Evolutionary conservation across 2,329 filamentous ascomycete species (phyloP), one percentile per base, ranked within the genome.

Genomic region (Colletotrichum sp.): DNA sequence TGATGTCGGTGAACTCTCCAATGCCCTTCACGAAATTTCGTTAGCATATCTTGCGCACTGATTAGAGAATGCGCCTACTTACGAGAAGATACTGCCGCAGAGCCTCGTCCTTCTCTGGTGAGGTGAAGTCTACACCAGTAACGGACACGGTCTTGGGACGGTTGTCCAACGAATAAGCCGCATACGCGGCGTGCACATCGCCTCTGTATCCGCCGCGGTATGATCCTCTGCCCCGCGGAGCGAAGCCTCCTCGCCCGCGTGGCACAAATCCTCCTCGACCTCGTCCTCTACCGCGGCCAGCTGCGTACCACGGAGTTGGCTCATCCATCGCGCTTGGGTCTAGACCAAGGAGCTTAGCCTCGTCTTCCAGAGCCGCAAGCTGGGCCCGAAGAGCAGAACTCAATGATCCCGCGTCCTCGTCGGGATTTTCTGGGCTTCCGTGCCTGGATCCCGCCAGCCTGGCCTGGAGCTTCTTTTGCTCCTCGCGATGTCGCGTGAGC

Each of bases 1-100:
- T 87, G 34, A 94, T 89, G 34, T 89, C 89, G 43, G 89, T 89
- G 78, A 92, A 93, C 74, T 93, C 92, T 68, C 91, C 92, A 36
- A 93, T 85, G 75, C 90, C 90, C 91, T 93, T 67, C 43, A 52
- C 4, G 21, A 28, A 61, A 55, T 52, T n/a, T 16, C 26, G 28
- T 66, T 56, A 48, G 64, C 28, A n/a, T 16, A 21, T n/a, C 12
- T 24, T 36, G 55, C 55, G 59, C 24, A 52, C 34, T 32, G 61
- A 65, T 7, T 14, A 26, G 5, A 5, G 43, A 52, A 52, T 13
- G 43, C n/a, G 43, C 43, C 43, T 7, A 85, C 90, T 84, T 86
- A 94, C 92, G 77, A 95, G 87, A 26, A 96, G 89, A 82, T 94
- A 93, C 79, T 95, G 92, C 76, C 94, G 88, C 58, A 96, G 85